phyloP scores from a whole-genome alignment of 306 rosid genomes.

The Gynostemma pentaphyllum region DNA sequence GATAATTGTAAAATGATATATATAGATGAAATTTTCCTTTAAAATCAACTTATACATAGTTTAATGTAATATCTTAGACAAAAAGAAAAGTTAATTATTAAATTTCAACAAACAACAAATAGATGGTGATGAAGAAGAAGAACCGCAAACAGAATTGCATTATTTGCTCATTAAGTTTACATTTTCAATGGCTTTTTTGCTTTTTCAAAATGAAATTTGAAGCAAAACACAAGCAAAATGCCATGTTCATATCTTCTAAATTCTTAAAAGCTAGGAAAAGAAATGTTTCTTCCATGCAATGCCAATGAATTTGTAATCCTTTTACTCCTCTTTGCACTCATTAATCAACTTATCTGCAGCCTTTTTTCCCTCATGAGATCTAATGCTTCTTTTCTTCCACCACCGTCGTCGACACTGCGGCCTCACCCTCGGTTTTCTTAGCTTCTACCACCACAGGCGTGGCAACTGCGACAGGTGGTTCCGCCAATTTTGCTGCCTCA shows the following conservation, averaged over 20 bases:
- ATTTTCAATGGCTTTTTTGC: not conserved
- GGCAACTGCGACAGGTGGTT: too few species aligned
- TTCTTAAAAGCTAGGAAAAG: too few species aligned
- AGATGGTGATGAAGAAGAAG: not conserved
- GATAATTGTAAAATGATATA: too few species aligned
- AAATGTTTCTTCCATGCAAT: not conserved
- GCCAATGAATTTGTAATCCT: not conserved
- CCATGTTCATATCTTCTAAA: not conserved
- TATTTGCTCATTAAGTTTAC: not conserved
- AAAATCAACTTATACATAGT: too few species aligned
- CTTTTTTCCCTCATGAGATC: not conserved
- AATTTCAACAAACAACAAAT: too few species aligned
- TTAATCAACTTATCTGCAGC: not conserved
- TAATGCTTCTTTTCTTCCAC: not conserved
- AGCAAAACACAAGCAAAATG: not conserved
- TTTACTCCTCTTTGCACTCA: not conserved
- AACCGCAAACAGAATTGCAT: not conserved
- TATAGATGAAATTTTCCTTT: too few species aligned
- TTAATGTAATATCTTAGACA: too few species aligned
- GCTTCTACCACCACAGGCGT: too few species aligned
- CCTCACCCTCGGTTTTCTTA: not conserved
- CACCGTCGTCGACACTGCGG: not conserved
- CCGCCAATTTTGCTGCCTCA: too few species aligned
- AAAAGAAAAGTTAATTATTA: too few species aligned
- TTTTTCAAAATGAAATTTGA: not conserved